A percentile compares a stretch with the other conserved stretches of the same genome.
Conservation (phyloP, 768 basidiomycete genomes). For the Boletus subcaerulescens region DNA sequence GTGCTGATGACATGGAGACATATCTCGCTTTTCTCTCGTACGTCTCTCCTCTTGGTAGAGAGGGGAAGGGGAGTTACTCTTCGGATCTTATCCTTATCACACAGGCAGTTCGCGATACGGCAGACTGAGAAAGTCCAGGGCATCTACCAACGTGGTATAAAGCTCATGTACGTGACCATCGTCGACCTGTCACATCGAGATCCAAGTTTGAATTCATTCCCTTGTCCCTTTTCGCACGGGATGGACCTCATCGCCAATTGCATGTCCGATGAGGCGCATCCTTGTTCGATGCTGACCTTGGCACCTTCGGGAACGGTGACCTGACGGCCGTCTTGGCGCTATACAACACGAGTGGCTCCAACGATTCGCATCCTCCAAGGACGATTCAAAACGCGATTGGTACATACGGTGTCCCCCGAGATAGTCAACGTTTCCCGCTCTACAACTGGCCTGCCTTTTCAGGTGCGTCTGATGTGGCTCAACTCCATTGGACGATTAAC, state of each 20-base stretch:
- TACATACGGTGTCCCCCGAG: constrained; percentile 47
- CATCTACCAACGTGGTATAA: constrained; percentile 63
- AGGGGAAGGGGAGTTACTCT: no score
- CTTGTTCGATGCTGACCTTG: neutral
- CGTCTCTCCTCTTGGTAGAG: no score
- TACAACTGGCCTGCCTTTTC: constrained; percentile 73
- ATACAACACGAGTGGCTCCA: constrained; percentile 69
- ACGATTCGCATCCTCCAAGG: constrained; percentile 48
- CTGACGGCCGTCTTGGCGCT: neutral
- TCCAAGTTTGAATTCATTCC: neutral
- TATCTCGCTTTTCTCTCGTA: no score
- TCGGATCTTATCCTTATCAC: constrained; percentile 14
- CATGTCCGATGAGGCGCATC: constrained; percentile 56
- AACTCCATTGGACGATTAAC: neutral
- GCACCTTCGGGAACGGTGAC: neutral
- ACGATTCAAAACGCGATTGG: constrained; percentile 66
- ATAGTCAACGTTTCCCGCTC: constrained; percentile 58
- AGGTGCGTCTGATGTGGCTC: constrained; percentile 33
- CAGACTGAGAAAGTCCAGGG: constrained; percentile 57
- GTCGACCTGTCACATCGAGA: constrained; percentile 16
- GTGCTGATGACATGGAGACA: no score
- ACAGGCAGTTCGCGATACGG: constrained; percentile 57
- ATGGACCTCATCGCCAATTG: constrained; percentile 81
- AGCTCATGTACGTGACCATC: constrained; percentile 52
- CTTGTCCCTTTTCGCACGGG: constrained; percentile 33